Conservation (phyloP, 805 yeast species). For the Scheffersomyces coipomensis region DNA sequence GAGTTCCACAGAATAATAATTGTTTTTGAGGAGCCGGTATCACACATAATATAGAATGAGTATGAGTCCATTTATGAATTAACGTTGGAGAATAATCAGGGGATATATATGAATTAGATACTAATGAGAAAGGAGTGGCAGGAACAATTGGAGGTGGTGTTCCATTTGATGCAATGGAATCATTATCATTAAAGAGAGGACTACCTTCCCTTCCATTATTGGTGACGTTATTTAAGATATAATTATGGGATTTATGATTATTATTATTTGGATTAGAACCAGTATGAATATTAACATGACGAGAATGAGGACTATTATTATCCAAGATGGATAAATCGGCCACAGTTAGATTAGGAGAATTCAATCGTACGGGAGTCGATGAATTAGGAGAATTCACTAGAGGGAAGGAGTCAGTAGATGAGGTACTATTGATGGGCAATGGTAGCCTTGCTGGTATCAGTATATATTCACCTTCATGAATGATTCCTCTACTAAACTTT, state of each 20-base stretch:
- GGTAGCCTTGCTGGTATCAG: slow-evolving; percentile 22
- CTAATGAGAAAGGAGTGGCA: neutral
- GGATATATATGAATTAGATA: slow-evolving; percentile 1
- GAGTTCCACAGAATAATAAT: slow-evolving; percentile 84
- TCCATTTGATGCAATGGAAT: slow-evolving; percentile 1
- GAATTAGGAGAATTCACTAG: slow-evolving; percentile 10
- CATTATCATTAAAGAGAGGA: slow-evolving; percentile 1
- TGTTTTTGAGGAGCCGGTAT: slow-evolving; percentile 57
- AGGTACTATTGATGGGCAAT: slow-evolving; percentile 25
- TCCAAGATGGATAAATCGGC: slow-evolving; percentile 7
- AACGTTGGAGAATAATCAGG: slow-evolving; percentile 21
- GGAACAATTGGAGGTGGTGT: slow-evolving; percentile 1
- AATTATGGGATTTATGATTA: neutral
- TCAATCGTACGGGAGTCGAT: slow-evolving; percentile 18
- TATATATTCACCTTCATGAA: slow-evolving; percentile 35
- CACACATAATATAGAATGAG: slow-evolving; percentile 71
- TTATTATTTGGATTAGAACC: neutral
- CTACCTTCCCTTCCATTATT: neutral
- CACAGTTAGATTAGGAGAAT: slow-evolving; percentile 17
- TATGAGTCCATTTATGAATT: slow-evolving; percentile 75
- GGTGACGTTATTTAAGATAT: no score
- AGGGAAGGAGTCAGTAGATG: slow-evolving; percentile 15
- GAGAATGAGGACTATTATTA: neutral
- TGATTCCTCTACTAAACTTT: slow-evolving; percentile 12
- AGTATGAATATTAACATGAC: no score